Base-by-base conservation (phyloP, 345 rosid genomes). In the Eucalyptus victrix region DNA sequence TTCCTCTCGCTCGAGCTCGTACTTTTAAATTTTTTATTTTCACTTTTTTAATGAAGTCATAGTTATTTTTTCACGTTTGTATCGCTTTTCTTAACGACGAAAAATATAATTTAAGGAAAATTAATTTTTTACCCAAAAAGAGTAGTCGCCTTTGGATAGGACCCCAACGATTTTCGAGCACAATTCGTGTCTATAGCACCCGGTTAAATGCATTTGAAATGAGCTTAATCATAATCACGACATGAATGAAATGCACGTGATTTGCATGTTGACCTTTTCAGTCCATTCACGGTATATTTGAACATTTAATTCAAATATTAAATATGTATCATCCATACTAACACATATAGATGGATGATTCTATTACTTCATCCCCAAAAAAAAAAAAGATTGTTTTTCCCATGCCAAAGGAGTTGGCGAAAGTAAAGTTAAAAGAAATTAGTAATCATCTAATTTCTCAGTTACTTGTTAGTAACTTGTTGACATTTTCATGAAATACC, bases 271-370 rank as follows among this genome's bases (percentile, higher is more conserved):
- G 69, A 62, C 2, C 3, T 6, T 62, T 62, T 62, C 4, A 10
- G 1, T 34, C 21, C 14, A 1, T 69, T 69, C 6, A 9, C 3
- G 24, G 6, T 17, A 32, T 32, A 69, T 32, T 6, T 0, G 0
- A 2, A 34, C 1, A 5, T 10, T 18, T 34, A 69, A 5, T 69
- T 34, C 24, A 4, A 17, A 10, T 4, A 6, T 34, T 69, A 69
- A 69, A 34, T 69, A 9, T 69, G 23, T 7, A 65, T 67, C 40
- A 67, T 67, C 16, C 18, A 8, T 32, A 67, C 1, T 1, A 12
- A 67, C 3, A 8, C 80, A 67, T 15, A n/a, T 67, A 32, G 80
- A 32, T 2, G 6, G 21, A 34, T 5, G 26, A 10, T 72, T 72
- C 24, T 72, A 62, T 24, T 72, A 3, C 45, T 72, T 34, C 26